A percentile compares a stretch with the other conserved stretches of the same genome.
Evolutionary conservation across 2,329 filamentous ascomycete genomes (phyloP).

Genomic region (Alternaria triticimaculans): DNA sequence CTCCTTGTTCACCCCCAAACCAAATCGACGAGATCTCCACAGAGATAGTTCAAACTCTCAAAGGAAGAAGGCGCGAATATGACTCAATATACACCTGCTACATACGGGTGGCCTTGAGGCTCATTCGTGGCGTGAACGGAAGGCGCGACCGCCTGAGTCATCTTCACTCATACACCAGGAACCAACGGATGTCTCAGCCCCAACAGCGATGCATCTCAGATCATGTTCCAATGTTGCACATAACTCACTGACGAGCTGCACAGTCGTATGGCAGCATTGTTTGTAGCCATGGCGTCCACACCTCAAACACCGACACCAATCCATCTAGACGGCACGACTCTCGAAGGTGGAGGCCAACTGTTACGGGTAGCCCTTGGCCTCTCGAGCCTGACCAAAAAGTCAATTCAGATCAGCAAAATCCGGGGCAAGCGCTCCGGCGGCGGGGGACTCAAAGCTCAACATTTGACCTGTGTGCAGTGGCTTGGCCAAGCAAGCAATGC

Average conservation of each 20-base stretch:
- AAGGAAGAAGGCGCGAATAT: background rate
- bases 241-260: background rate
- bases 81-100: background rate
- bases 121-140: background rate
- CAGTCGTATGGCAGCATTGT: background rate
- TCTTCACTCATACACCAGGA: background rate
- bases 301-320: slow-evolving; percentile 16
- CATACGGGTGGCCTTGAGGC: background rate
- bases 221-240: background rate
- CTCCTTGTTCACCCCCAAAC: background rate
- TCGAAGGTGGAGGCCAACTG: slow-evolving; percentile 69
- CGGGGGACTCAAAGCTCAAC: slow-evolving; percentile 64
- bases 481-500: slow-evolving; percentile 59
- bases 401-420: slow-evolving; percentile 61
- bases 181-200: background rate
- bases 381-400: slow-evolving; percentile 59
- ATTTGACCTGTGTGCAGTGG: slow-evolving; percentile 62
- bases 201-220: background rate
- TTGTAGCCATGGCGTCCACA: slow-evolving; percentile 8
- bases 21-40: background rate
- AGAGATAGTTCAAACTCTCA: background rate
- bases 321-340: slow-evolving; percentile 60
- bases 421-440: slow-evolving; percentile 60
- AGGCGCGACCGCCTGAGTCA: slow-evolving; percentile 1
- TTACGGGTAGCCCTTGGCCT: slow-evolving; percentile 63